A percentile compares a stretch with the other conserved stretches of the same genome.
These are phyloP conservation scores for Fusarium tuaranense DNA, from an alignment of 2,329 filamentous ascomycete species.

Conservation along the genomic window DNA sequence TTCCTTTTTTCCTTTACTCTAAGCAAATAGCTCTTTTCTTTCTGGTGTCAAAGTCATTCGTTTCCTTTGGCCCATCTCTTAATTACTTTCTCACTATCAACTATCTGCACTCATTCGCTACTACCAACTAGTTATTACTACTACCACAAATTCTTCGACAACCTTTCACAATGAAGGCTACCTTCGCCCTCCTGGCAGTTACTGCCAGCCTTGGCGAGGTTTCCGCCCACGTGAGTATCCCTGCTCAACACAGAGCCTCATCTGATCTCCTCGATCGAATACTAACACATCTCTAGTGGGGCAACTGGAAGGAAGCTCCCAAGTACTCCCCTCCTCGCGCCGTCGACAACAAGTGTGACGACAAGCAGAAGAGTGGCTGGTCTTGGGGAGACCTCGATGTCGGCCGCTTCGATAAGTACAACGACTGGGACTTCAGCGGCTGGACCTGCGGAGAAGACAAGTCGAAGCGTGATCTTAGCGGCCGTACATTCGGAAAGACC, in stretches of 20 bases:
- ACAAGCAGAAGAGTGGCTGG: slow-evolving; percentile 77
- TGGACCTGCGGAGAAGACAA: slow-evolving; percentile 74
- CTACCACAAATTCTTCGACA: slow-evolving; percentile 21
- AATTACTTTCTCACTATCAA: slow-evolving; percentile 45
- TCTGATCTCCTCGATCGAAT: background rate
- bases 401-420: slow-evolving; percentile 74
- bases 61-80: slow-evolving; percentile 59
- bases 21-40: slow-evolving; percentile 40
- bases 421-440: slow-evolving; percentile 79
- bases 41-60: slow-evolving; percentile 65
- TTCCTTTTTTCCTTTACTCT: slow-evolving; percentile 42
- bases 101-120: slow-evolving; percentile 38
- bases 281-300: slow-evolving; percentile 31
- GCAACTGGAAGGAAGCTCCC: slow-evolving; percentile 46
- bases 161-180: slow-evolving; percentile 62
- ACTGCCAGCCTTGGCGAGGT: slow-evolving; percentile 64
- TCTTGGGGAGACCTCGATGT: slow-evolving; percentile 73
- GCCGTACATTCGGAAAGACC: slow-evolving; percentile 68
- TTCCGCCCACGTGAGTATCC: slow-evolving; percentile 57
- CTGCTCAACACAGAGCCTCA: background rate
- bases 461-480: slow-evolving; percentile 68
- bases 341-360: slow-evolving; percentile 81
- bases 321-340: slow-evolving; percentile 77
- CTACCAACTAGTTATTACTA: slow-evolving; percentile 35
- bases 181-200: slow-evolving; percentile 61